phyloP scores from a whole-genome alignment of 768 basidiomycete species.

The Lactifluus pinguis region DNA sequence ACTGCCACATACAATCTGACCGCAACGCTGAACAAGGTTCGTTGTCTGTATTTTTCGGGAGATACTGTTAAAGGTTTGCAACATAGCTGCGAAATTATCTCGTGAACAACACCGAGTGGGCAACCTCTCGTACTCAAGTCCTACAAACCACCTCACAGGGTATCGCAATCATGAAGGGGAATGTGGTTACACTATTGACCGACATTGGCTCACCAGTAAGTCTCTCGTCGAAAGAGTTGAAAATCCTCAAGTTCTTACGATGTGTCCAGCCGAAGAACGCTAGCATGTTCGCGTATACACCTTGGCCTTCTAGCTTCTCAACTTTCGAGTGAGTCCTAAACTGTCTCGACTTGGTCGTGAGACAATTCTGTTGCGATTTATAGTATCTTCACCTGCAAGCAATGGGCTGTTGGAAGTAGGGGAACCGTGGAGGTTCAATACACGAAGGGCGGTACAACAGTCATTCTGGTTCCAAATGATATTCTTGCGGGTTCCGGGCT shows the following conservation, averaged over 20 bases:
- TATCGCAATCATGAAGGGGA: conserved; percentile 58
- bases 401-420: conserved; percentile 59
- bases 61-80: neutral
- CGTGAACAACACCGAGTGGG: conserved; percentile 44
- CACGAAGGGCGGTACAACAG: conserved; percentile 50
- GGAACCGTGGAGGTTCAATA: conserved; percentile 58
- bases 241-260: neutral
- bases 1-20: conserved; percentile 52
- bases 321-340: conserved; percentile 45
- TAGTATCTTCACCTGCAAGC: conserved; percentile 56
- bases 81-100: conserved; percentile 56
- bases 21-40: conserved; percentile 49
- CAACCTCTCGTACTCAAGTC: conserved; percentile 41
- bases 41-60: neutral
- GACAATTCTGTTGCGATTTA: conserved; percentile 2
- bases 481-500: conserved; percentile 31
- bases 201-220: conserved; percentile 68
- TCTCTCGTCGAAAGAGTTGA: neutral
- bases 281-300: conserved; percentile 50
- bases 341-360: neutral
- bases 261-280: conserved; percentile 42
- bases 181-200: conserved; percentile 52
- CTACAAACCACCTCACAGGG: conserved; percentile 41
- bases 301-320: conserved; percentile 39
- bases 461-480: conserved; percentile 41